phyloP scores from a whole-genome alignment of 2,329 filamentous ascomycete genomes.

The Cryphonectria parasitica region DNA sequence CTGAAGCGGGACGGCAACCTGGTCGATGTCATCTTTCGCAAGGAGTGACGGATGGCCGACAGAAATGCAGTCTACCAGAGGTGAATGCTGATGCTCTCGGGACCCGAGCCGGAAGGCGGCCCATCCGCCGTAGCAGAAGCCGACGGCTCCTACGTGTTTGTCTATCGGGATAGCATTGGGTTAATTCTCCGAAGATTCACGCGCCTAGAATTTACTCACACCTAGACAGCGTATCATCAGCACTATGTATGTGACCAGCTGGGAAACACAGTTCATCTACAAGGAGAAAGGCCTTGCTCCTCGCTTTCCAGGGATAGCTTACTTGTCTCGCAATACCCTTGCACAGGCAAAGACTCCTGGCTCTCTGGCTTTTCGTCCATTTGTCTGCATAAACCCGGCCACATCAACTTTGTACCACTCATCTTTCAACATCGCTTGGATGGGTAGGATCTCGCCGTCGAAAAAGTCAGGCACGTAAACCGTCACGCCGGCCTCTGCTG shows the following conservation, averaged over 20 bases:
- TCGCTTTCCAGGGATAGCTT: neutral
- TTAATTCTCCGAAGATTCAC: neutral
- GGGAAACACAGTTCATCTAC: neutral
- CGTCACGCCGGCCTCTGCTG: neutral
- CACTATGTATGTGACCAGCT: neutral
- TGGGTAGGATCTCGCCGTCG: neutral
- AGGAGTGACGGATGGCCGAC: neutral
- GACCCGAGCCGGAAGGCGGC: neutral
- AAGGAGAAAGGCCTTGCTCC: neutral
- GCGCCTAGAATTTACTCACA: neutral
- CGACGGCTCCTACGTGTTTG: neutral
- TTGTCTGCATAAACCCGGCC: neutral
- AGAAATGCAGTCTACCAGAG: neutral
- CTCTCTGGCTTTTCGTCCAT: neutral
- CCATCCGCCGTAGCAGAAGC: neutral
- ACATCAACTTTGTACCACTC: neutral
- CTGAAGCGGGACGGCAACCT: neutral
- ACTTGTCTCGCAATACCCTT: neutral
- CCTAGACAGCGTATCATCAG: neutral
- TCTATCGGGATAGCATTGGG: neutral
- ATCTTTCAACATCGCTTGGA: neutral
- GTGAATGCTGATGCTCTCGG: neutral
- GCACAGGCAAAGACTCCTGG: neutral
- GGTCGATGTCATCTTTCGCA: neutral
- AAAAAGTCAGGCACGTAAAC: neutral